A percentile compares a stretch with the other conserved stretches of the same genome.
Evolutionary conservation across 2,329 filamentous ascomycete species (phyloP).

Genomic region (Trichophyton benhamiae): DNA sequence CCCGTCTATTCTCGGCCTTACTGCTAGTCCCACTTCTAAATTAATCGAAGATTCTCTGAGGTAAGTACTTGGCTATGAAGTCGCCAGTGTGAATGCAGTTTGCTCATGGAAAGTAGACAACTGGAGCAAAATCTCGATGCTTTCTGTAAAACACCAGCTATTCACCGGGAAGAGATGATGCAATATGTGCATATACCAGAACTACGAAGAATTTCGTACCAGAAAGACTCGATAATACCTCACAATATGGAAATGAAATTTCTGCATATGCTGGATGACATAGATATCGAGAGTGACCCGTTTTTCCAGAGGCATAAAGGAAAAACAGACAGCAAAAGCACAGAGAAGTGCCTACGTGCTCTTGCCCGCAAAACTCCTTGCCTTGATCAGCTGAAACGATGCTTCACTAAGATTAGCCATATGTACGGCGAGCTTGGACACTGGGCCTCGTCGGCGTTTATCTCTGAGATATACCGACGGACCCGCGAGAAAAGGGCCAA

Average conservation of each 20-base stretch:
- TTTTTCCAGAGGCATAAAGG: conserved; percentile 12
- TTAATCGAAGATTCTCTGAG: conserved; percentile 45
- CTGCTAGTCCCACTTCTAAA: conserved; percentile 62
- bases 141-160: conserved; percentile 54
- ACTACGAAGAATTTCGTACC: conserved; percentile 33
- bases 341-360: conserved; percentile 18
- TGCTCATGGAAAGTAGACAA: conserved; percentile 20
- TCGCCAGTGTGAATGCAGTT: background rate
- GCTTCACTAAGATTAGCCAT: conserved; percentile 40
- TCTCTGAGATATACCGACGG: conserved; percentile 39
- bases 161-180: conserved; percentile 58
- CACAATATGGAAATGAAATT: conserved; percentile 13
- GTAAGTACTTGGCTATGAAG: conserved; percentile 18
- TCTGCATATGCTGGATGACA: conserved; percentile 27
- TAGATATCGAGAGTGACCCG: background rate
- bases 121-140: conserved; percentile 62
- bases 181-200: conserved; percentile 54
- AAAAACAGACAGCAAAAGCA: conserved; percentile 23
- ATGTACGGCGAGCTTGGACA: conserved; percentile 49
- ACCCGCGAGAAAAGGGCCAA: conserved; percentile 16
- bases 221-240: conserved; percentile 23
- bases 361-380: conserved; percentile 27
- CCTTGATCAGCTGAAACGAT: conserved; percentile 44
- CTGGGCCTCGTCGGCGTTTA: conserved; percentile 59
- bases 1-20: conserved; percentile 65